A percentile compares a stretch with the other conserved stretches of the same genome.
These are phyloP conservation scores for Claviceps pazoutovae DNA, from an alignment of 2,329 filamentous ascomycete species.

Conservation along the genomic window DNA sequence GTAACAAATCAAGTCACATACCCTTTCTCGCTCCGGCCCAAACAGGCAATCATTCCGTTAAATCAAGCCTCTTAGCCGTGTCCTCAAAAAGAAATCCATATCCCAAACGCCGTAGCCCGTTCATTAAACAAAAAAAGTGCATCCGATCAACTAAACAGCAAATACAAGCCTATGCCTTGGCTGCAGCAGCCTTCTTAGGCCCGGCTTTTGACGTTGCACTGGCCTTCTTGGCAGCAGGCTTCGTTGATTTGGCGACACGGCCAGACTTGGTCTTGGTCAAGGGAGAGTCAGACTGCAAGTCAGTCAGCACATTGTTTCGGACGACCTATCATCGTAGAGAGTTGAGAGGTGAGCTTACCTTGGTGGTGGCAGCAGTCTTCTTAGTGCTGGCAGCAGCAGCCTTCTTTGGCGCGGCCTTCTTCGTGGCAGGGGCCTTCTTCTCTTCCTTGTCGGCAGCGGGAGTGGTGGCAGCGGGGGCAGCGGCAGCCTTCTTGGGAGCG, in stretches of 20 bases:
- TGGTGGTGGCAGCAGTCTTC: constrained; percentile 7
- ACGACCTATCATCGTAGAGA: not conserved
- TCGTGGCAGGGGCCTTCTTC: constrained; percentile 20
- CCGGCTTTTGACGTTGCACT: constrained; percentile 30
- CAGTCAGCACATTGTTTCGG: not conserved
- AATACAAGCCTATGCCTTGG: constrained; percentile 23
- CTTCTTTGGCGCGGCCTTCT: constrained; percentile 15
- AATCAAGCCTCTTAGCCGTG: constrained; percentile 8
- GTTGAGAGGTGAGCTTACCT: constrained; percentile 7
- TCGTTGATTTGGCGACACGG: constrained; percentile 58
- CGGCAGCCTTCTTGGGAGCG: constrained; percentile 14
- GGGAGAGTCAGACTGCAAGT: constrained; percentile 30
- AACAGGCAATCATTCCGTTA: constrained; percentile 8
- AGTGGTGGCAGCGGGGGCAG: constrained; percentile 25
- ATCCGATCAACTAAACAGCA: constrained; percentile 9
- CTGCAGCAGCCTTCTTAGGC: constrained; percentile 30
- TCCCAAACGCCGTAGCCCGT: constrained; percentile 21
- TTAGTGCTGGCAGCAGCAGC: not conserved
- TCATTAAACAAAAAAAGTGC: constrained; percentile 18
- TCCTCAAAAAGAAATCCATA: constrained; percentile 11
- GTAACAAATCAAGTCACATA: constrained; percentile 1
- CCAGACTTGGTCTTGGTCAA: constrained; percentile 77
- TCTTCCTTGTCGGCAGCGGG: constrained; percentile 12
- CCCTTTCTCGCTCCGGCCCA: constrained; percentile 9
- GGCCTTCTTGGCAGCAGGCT: constrained; percentile 33